Base-by-base conservation (phyloP, 495 filamentous ascomycete genomes). In the Aspergillus biplanus region DNA sequence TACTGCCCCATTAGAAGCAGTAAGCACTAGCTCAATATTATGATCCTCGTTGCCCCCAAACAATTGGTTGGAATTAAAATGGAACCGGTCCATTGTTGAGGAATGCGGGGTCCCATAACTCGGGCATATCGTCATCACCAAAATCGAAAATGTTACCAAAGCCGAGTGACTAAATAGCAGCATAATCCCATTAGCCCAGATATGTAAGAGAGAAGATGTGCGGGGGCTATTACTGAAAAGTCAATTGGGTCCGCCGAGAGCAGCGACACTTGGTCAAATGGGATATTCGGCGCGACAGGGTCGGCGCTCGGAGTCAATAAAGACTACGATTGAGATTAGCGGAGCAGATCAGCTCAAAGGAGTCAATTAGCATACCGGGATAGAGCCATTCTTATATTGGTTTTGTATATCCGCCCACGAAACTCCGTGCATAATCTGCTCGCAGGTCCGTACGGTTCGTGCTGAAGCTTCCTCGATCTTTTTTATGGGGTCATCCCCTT, bases 121-220 rank as follows among this genome's bases (percentile, higher is more conserved):
- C 75, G 4, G 67, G 66, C 9, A 68, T 62, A 4, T 66, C 66
- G 18, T 71, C 63, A 55, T 79, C 72, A 0, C 69, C 48, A 5
- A 65, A 54, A 33, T 77, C 77, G 44, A 78, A 73, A 65, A 76
- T 69, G 31, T 67, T 73, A 7, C 72, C 73, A 44, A 79, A 59
- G 59, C 77, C 77, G 34, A 75, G 65, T 21, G 77, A 61, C 75
- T 79, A 46, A 6, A 52, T 8, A 50, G 71, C 48, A 65, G 0
- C 18, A 44, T 52, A 0, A 9, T 33, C 48, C 27, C 18, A n/a
- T 49, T 35, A 2, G 16, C 39, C 13, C 8, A 34, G 39, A 4
- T 54, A n/a, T 32, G 3, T 7, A 18, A 9, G 32, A 27, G 15
- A 13, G 6, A 5, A 58, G 21, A 27, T 1, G 21, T 27, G 21